Conservation (phyloP, 768 basidiomycete species). For the Phanerochaete sordida region DNA sequence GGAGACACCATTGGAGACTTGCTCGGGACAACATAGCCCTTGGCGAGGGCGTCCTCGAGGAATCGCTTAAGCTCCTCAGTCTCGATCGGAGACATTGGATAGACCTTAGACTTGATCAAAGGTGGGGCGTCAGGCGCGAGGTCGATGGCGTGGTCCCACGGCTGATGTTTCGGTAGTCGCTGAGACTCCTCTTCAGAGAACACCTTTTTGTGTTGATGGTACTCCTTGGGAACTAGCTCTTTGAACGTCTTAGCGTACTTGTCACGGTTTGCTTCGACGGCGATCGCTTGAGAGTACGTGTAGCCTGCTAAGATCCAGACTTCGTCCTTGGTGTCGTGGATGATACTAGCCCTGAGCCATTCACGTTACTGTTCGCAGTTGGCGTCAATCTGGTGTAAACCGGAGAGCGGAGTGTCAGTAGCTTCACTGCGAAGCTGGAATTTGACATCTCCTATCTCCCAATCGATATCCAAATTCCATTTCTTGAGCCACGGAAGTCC, state of each 20-base stretch:
- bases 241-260: constrained; percentile 8
- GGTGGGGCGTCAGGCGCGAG: constrained; percentile 8
- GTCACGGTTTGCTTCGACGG: neutral
- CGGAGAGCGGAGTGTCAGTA: neutral
- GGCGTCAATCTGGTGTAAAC: neutral
- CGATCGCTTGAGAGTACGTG: neutral
- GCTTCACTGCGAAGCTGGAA: neutral
- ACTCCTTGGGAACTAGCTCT: constrained; percentile 10
- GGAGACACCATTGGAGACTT: constrained; percentile 17
- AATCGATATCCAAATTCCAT: neutral
- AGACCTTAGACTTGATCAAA: constrained; percentile 12
- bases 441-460: neutral
- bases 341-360: neutral
- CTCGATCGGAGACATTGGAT: constrained; percentile 17
- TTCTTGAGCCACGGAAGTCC: constrained; percentile 1
- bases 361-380: neutral
- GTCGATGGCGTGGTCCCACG: constrained; percentile 19
- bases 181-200: constrained; percentile 22
- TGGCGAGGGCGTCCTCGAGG: constrained; percentile 22
- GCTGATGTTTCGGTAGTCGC: constrained; percentile 12
- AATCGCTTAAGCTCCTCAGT: constrained; percentile 19
- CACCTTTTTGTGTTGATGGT: constrained; percentile 14
- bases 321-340: neutral
- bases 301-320: neutral
- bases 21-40: constrained; percentile 14